Conservation (phyloP, 2,329 filamentous ascomycete species). For the Colletotrichum salicis region DNA sequence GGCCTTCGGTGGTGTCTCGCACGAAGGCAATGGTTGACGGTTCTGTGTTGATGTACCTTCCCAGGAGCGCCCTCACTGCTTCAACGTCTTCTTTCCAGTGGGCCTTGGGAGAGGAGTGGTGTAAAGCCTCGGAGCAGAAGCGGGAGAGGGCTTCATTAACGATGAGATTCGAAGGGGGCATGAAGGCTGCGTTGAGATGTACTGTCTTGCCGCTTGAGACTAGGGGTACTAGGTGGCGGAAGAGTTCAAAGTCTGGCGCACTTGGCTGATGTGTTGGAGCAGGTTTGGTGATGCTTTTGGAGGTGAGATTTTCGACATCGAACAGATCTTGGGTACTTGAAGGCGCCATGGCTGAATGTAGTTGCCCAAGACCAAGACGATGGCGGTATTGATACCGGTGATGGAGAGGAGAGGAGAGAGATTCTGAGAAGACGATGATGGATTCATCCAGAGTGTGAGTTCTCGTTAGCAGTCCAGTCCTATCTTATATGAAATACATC, state of each 20-base stretch:
- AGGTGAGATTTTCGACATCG: not conserved
- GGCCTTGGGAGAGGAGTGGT: constrained; percentile 39
- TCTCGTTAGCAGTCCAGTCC: no score
- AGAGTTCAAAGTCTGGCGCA: constrained; percentile 32
- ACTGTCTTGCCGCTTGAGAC: constrained; percentile 33
- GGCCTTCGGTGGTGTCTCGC: constrained; percentile 46
- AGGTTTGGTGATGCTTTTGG: not conserved
- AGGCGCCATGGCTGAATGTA: constrained; percentile 3
- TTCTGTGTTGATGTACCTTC: constrained; percentile 43
- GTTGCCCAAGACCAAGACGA: no score
- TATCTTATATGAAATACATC: no score
- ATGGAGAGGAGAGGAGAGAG: not conserved
- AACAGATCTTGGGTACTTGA: constrained; percentile 13
- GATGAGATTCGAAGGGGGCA: constrained; percentile 45
- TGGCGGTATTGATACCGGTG: no score
- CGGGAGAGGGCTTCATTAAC: constrained; percentile 43
- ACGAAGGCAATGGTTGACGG: constrained; percentile 42
- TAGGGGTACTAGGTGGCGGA: constrained; percentile 39
- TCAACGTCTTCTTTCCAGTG: constrained; percentile 16
- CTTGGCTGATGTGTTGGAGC: not conserved
- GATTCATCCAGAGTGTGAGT: no score
- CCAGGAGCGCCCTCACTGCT: constrained; percentile 36
- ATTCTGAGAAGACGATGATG: not conserved
- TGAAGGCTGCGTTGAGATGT: constrained; percentile 45
- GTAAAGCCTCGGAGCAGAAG: constrained; percentile 41